Percentiles rank a stretch among this genome's conserved stretches.
Conservation (phyloP, 2,329 filamentous ascomycete species). For the Whalleya microplaca region DNA sequence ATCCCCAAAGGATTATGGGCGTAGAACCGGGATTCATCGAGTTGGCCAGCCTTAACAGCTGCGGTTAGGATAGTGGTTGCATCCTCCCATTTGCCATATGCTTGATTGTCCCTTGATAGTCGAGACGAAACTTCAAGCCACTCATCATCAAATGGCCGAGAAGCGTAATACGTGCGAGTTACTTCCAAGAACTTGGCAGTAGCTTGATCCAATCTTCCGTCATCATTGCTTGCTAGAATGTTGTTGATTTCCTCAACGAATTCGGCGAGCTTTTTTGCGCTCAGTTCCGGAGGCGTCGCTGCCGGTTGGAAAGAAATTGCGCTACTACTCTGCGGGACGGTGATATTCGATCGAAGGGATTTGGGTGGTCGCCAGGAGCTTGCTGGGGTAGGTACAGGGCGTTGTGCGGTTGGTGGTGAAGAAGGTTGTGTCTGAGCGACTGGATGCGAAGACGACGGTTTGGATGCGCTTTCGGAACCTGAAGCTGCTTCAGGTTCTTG, state of each 20-base stretch:
- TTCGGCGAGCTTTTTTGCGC: background rate
- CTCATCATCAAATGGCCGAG: constrained; percentile 11
- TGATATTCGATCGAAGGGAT: background rate
- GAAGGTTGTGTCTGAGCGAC: background rate
- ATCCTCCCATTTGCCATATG: constrained; percentile 34
- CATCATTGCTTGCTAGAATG: constrained; percentile 16
- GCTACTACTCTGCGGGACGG: background rate
- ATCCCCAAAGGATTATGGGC: constrained; percentile 41
- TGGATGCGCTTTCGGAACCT: background rate
- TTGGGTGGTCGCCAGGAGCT: background rate
- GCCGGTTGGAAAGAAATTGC: background rate
- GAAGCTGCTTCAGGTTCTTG: background rate
- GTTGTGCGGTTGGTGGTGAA: background rate
- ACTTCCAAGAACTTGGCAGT: constrained; percentile 24
- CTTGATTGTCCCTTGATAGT: constrained; percentile 41
- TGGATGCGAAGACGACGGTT: constrained; percentile 1
- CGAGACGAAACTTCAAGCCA: constrained; percentile 35
- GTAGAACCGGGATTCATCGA: constrained; percentile 41
- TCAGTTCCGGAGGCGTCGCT: background rate
- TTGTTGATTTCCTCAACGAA: background rate
- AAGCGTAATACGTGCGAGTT: constrained; percentile 6
- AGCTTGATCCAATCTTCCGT: constrained; percentile 27
- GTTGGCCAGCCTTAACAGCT: constrained; percentile 30
- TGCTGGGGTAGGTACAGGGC: background rate
- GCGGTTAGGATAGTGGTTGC: constrained; percentile 38